Evolutionary conservation across 257 asterid species (phyloP), one percentile per base, ranked within the genome.

Genomic region (Mentha longifolia): DNA sequence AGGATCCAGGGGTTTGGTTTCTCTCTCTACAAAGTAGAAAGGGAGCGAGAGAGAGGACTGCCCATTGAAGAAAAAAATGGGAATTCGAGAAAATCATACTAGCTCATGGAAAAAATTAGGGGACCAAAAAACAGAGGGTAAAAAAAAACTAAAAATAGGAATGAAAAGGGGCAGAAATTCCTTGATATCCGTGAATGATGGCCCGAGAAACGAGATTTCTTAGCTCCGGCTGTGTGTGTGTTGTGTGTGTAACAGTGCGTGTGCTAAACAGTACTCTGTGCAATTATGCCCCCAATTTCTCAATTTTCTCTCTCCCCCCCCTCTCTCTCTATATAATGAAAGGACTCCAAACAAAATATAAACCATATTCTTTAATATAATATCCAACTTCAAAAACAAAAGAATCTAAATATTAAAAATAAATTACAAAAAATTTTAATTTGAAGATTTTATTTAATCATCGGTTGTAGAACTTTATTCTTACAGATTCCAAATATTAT

Each of bases 121-220:
- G 79, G 88, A 81, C 25, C 16, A 51, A 61, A 58, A 68, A 28
- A 64, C 22, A 12, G 56, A 35, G 47, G 71, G 15, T n/a, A 33
- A 63, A 46, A 63, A 46, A 17, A 22, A 67, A 63, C 11, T 6
- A 31, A 80, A 74, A 45, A 33, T 43, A 67, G 31, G 59, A 30
- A 54, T 66, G 68, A 35, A 39, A 33, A 51, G 47, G 74, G 61
- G 81, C 63, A 74, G 66, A 80, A 82, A 77, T 77, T 81, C 82
- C 88, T 86, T 81, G 94, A 89, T 81, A 80, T 77, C 83, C 86
- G 96, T 80, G 89, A 82, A 77, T 35, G 77, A 65, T 76, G 93
- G 95, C 85, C 80, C 88, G 82, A 81, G 81, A 78, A 78, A 85
- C 85, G 81, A 84, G 91, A 86, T 79, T 82, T 78, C 45, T 70